A percentile compares a stretch with the other conserved stretches of the same genome.
phyloP scores from a whole-genome alignment of 257 asterid genomes.

The Solanum peruvianum region DNA sequence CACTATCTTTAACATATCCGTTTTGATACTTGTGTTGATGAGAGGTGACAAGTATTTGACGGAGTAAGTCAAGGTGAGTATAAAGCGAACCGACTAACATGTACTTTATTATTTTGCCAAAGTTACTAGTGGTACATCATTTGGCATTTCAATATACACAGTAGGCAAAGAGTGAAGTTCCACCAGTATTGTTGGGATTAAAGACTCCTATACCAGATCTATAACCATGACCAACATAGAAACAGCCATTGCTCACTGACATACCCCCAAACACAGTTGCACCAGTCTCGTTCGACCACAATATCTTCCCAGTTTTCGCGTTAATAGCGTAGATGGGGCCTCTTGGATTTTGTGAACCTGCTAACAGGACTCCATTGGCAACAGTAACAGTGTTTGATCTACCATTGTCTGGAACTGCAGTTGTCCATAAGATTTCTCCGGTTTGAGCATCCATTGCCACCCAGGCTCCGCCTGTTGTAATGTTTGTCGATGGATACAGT shows the following conservation, averaged over 20 bases:
- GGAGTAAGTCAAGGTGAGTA: no score
- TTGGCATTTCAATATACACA: conserved; percentile 6
- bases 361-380: conserved; percentile 38
- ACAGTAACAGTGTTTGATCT: conserved; percentile 25
- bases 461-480: conserved; percentile 42
- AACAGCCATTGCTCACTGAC: conserved; percentile 41
- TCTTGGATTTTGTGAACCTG: conserved; percentile 23
- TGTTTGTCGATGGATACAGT: conserved; percentile 19
- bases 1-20: not conserved
- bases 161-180: conserved; percentile 43
- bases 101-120: not conserved
- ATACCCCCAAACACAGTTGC: conserved; percentile 38
- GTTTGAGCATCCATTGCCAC: conserved; percentile 37
- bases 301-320: conserved; percentile 23
- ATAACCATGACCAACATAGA: conserved; percentile 39
- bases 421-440: conserved; percentile 41
- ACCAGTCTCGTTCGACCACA: conserved; percentile 41
- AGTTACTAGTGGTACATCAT: not conserved
- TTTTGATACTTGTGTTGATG: not conserved
- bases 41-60: not conserved
- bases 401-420: conserved; percentile 34
- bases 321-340: conserved; percentile 36
- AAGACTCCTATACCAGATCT: not conserved
- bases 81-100: not conserved
- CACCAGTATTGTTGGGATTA: conserved; percentile 12